Percentiles rank a stretch among this genome's conserved stretches.
Evolutionary conservation across 1,284 basidiomycete species (phyloP).

Genomic region (Papiliotrema flavescens): DNA sequence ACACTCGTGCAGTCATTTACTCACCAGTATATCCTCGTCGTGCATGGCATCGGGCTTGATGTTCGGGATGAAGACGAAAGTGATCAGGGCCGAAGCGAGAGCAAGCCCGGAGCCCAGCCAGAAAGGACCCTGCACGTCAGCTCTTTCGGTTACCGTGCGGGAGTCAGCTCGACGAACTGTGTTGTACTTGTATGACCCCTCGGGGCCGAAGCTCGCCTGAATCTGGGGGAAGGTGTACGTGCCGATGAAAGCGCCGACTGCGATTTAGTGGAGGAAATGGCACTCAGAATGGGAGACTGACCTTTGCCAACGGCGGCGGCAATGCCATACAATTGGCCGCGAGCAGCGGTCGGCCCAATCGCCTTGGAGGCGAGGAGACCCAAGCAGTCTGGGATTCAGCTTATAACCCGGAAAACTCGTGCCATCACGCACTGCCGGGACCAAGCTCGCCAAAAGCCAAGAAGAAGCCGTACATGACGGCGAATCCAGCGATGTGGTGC

Average conservation of each 20-base stretch:
- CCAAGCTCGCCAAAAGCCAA: slow-evolving; percentile 62
- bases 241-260: slow-evolving; percentile 65
- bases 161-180: slow-evolving; percentile 24
- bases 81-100: slow-evolving; percentile 69
- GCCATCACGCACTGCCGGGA: slow-evolving; percentile 23
- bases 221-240: slow-evolving; percentile 70
- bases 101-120: slow-evolving; percentile 60
- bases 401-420: neutral
- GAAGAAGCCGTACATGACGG: slow-evolving; percentile 87
- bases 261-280: neutral
- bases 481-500: slow-evolving; percentile 70
- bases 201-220: slow-evolving; percentile 49
- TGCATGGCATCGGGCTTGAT: slow-evolving; percentile 74
- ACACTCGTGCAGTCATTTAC: neutral
- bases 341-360: slow-evolving; percentile 70
- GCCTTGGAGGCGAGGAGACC: slow-evolving; percentile 77
- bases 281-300: neutral
- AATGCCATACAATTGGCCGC: slow-evolving; percentile 78
- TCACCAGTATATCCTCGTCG: slow-evolving; percentile 61
- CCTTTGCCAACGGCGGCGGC: slow-evolving; percentile 61
- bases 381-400: slow-evolving; percentile 57
- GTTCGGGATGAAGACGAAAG: slow-evolving; percentile 70
- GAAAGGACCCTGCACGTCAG: slow-evolving; percentile 18
- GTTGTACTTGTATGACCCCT: slow-evolving; percentile 33
- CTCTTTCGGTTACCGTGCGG: neutral